These are phyloP conservation scores for Aureobasidium subglaciale DNA, from an alignment of 2,329 filamentous ascomycete genomes.

Conservation along the genomic window DNA sequence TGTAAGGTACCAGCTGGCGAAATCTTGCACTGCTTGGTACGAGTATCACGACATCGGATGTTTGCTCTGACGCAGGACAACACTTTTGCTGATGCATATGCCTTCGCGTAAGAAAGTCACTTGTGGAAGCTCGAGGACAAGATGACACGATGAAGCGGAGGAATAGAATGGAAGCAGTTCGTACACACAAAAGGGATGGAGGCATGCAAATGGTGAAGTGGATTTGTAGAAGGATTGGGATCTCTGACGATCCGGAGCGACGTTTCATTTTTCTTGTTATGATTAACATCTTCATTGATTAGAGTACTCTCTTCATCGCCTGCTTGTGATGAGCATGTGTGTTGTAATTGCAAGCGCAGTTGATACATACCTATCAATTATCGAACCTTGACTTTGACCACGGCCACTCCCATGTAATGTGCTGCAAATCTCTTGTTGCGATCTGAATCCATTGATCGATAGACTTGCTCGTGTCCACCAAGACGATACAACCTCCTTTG, in stretches of 20 bases:
- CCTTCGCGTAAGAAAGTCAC: neutral
- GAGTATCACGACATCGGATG: neutral
- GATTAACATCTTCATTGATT: conserved; percentile 6
- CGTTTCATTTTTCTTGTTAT: conserved; percentile 14
- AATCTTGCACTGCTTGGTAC: neutral
- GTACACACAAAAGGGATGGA: neutral
- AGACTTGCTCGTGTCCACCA: conserved; percentile 33
- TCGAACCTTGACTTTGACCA: conserved; percentile 10
- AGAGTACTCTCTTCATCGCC: conserved; percentile 2
- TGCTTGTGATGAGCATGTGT: neutral
- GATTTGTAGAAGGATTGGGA: conserved; percentile 2
- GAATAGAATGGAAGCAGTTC: neutral
- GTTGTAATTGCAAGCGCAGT: neutral
- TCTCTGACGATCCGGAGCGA: neutral
- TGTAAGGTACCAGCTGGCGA: conserved; percentile 27
- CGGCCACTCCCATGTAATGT: conserved; percentile 15
- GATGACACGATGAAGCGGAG: neutral
- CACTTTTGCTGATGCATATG: neutral
- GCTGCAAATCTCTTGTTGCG: conserved; percentile 25
- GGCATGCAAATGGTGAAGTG: neutral
- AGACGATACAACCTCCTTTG: conserved; percentile 31
- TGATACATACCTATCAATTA: conserved; percentile 1
- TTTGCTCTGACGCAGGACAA: neutral
- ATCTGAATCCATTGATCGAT: conserved; percentile 33
- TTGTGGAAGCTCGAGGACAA: neutral